Evolutionary conservation across 2,329 filamentous ascomycete genomes (phyloP), one percentile per base, ranked within the genome.

Genomic region (Drechslerella coelobrocha): DNA sequence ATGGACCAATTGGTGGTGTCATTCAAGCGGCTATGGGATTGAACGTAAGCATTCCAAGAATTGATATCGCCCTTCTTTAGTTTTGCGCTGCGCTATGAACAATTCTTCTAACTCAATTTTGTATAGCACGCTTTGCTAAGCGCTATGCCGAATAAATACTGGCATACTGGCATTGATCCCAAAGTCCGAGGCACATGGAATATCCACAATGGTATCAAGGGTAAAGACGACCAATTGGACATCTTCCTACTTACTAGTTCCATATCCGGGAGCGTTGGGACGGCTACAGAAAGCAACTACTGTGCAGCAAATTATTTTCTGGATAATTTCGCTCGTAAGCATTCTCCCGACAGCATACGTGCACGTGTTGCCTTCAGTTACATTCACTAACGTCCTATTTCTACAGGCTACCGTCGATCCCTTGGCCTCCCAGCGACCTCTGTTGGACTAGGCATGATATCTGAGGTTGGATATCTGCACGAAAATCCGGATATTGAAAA

Each of bases 131-230:
- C 73, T 5, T 48, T 78, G 0, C 77, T 76, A 23, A 63, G 52
- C 1, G 31, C 43, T 29, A 78, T 78, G 76, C 54, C 73, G 14
- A 69, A 73, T 47, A 61, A 74, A 21, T 53, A 51, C 19, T 78
- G 76, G 77, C 75, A 73, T 14, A 68, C 61, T 2, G 73, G 63
- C 3, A 75, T 75, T n/a, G 66, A 68, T 4, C 75, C 77, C 2
- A 78, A 78, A 72, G 41, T 39, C 5, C 4, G 17, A 39, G 84
- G 83, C 2, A 82, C 81, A 1, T 83, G 81, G 81, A 85, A 86
- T 75, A 79, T 85, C 54, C 83, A 85, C 75, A 77, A 80, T 14
- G 80, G 80, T 0, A 78, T 84, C 1, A 69, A 76, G 17, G 75
- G 77, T 76, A 14, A 76, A 74, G 45, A 73, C 76, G 0, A 57